Base-by-base conservation (phyloP, 441 rosid species). In the Sinapis alba region DNA sequence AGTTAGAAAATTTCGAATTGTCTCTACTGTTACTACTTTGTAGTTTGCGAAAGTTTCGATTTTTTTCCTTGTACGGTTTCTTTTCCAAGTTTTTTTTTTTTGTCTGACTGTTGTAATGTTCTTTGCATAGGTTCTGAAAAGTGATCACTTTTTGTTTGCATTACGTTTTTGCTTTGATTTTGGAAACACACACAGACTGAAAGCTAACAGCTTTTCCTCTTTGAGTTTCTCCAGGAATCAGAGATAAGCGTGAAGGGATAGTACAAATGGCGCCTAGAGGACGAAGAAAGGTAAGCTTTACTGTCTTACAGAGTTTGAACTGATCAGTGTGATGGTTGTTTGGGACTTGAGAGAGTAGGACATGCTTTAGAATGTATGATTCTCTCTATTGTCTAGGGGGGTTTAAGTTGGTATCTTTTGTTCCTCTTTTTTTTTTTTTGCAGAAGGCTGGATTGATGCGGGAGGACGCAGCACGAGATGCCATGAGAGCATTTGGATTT, bases 381-480 rank as follows among this genome's bases (percentile, higher is more conserved):
- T 72, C 63, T 43, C 50, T 43, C 50, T 43, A n/a, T 69, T 67
- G 65, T 7, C 13, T 27, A 6, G 21, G 56, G 9, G 60, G 34
- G 7, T 50, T 54, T 50, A 13, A 38, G 18, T 5, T 41, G 70
- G 23, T 69, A 3, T 4, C 3, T 5, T 61, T 27, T 24, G 5
- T 28, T 38, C 19, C n/a, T n/a, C n/a, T n/a, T n/a, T 30, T 12
- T 34, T 15, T 0, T 0, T 16, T 32, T 34, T 61, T 7, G 56
- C 68, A 60, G 76, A 60, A 65, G 71, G 21, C 19, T 77, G 80
- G 79, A 53, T 27, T 73, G 59, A 74, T 41, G 18, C 83, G 90
- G 26, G 81, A 59, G 75, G 86, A 81, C 63, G 92, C 88, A 1
- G 86, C 88, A 50, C 65, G 84, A 27, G 87, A 86, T 10, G 83